Evolutionary conservation across 2,329 filamentous ascomycete species (phyloP), one percentile per base, ranked within the genome.

Genomic region (Nigrospora osmanthi): DNA sequence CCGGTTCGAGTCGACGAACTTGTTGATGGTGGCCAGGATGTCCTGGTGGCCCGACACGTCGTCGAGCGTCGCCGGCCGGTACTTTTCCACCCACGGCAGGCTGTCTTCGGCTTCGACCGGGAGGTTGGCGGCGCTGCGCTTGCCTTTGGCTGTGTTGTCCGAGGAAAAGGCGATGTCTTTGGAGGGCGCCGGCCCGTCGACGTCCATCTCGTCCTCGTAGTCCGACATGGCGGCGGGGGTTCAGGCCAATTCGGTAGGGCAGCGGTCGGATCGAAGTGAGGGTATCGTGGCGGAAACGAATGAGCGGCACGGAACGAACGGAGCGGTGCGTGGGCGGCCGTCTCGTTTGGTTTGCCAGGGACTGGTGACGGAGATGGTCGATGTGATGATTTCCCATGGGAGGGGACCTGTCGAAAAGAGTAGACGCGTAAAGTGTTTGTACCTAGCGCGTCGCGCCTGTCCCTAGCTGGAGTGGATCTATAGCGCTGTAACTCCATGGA

Each of bases 41-140:
- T 98, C 93, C 61, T 96, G 87, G 66, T 98, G 93, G 16, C 93
- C 93, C 3, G 89, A 95, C 47, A 98, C 93, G 66, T 98, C 93
- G 54, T 85, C 81, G 38, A 98, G 80, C 2, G 87, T 89, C 49
- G 83, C 83, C 15, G 93, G 93, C 43, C 93, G 81, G 68, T 97
- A 98, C 61, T 98, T 98, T 63, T 98, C 93, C 10, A 98, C 89
- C 90, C 93, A 98, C 68, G 93, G 93, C 15, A 98, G 67, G 52
- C 85, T 90, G 63, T 98, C 93, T 65, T 95, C 88, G 41, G 90
- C 89, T 66, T 95, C 89, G 6, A 98, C 82, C 0, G 93, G 93
- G 41, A 98, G 72, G 62, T 98, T 95, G 35, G 91, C 91, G 40
- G 88, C 88, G 57, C 85, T 91, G 57, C 89, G 80, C 69, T 97